phyloP scores from a whole-genome alignment of 2,329 filamentous ascomycete genomes.

The Cladosporium sp. region DNA sequence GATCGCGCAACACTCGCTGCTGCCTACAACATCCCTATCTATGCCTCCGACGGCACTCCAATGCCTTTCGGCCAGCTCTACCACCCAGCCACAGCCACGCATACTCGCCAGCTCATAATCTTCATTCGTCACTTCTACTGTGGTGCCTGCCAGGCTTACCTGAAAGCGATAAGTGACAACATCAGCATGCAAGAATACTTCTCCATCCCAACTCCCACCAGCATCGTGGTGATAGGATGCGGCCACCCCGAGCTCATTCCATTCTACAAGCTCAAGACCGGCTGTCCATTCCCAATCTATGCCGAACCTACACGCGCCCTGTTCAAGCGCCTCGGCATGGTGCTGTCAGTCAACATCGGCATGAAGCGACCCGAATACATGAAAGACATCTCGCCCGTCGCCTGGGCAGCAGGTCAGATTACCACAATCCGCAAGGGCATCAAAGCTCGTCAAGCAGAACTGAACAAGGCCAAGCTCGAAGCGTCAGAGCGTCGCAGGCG shows the following conservation, averaged over 20 bases:
- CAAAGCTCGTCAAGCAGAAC: constrained; percentile 15
- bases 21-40: constrained; percentile 41
- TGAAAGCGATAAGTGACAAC: constrained; percentile 30
- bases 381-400: constrained; percentile 29
- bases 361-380: constrained; percentile 33
- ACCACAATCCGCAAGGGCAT: constrained; percentile 23
- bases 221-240: constrained; percentile 36
- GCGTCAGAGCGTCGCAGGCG: neutral
- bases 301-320: constrained; percentile 33
- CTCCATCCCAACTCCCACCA: constrained; percentile 32
- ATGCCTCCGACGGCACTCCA: constrained; percentile 58
- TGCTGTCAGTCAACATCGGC: constrained; percentile 30
- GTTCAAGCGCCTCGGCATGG: constrained; percentile 36
- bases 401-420: constrained; percentile 31
- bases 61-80: constrained; percentile 62
- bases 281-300: constrained; percentile 36
- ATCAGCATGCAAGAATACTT: constrained; percentile 35
- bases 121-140: constrained; percentile 42
- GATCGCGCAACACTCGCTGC: constrained; percentile 30
- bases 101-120: constrained; percentile 36
- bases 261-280: constrained; percentile 33
- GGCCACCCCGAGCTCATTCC: constrained; percentile 34
- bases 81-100: constrained; percentile 41
- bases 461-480: constrained; percentile 7
- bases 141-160: constrained; percentile 37